phyloP scores from a whole-genome alignment of 164 flowering plant genomes.

The Vitis amurensis region DNA sequence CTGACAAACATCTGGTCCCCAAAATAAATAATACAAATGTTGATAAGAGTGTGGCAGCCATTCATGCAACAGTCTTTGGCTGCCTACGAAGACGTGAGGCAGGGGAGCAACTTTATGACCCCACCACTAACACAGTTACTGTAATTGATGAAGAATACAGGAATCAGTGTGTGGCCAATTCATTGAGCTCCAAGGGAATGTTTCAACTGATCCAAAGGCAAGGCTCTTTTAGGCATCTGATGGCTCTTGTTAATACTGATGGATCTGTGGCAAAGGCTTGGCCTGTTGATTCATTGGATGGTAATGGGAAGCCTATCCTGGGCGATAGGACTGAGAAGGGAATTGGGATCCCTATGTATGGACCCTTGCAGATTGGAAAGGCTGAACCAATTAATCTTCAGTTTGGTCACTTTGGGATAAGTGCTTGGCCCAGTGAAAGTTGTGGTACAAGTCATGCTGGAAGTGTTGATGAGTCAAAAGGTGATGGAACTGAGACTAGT shows the following conservation, averaged over 20 bases:
- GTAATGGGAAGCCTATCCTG: conserved; percentile 39
- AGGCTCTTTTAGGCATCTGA: conserved; percentile 79
- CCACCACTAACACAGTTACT: conserved; percentile 63
- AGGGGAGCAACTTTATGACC: conserved; percentile 77
- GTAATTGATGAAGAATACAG: conserved; percentile 76
- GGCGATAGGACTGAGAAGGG: conserved; percentile 43
- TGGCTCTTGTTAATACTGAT: conserved; percentile 83
- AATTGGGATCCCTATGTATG: conserved; percentile 60
- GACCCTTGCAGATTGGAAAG: conserved; percentile 63
- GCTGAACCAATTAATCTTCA: conserved; percentile 86
- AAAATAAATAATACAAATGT: conserved; percentile 90
- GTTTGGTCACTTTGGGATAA: conserved; percentile 81
- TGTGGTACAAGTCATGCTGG: conserved; percentile 82
- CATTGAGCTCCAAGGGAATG: conserved; percentile 83
- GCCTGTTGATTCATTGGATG: conserved; percentile 64
- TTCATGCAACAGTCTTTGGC: conserved; percentile 89
- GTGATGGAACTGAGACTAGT: conserved; percentile 69
- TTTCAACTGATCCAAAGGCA: conserved; percentile 81
- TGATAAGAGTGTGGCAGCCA: conserved; percentile 89
- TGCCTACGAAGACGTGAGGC: conserved; percentile 80
- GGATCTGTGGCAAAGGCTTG: conserved; percentile 91
- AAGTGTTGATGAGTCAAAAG: conserved; percentile 71
- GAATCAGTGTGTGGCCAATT: conserved; percentile 77
- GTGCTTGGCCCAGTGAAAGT: conserved; percentile 79
- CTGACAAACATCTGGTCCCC: conserved; percentile 90